Base-by-base conservation (phyloP, 805 yeast genomes). In the Saccharomyces paradoxus region DNA sequence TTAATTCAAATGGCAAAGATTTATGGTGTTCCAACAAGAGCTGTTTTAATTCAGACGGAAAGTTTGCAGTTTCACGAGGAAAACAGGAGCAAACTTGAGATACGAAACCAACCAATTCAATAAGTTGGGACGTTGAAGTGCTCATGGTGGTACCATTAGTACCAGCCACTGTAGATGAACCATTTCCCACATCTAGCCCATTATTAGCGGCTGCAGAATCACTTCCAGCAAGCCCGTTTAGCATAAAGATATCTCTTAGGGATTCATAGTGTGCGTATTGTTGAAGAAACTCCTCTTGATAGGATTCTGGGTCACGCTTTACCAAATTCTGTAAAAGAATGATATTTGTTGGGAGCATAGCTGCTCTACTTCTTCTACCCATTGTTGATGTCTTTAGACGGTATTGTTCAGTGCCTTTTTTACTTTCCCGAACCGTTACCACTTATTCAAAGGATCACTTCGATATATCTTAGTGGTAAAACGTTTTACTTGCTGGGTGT, bases 231-330 rank as follows among this genome's bases (percentile, higher is more conserved):
- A 61, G 53, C 17, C 69, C 70, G 69, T 87, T 87, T 57, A 84
- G 73, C 69, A 89, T 74, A 65, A 87, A 89, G 56, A 94, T 87
- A 64, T 92, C 98, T 70, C 96, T 77, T 55, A 90, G 74, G 2
- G 98, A 87, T 67, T 86, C 90, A 71, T 94, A 94, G 70, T 94
- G 98, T 52, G 94, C 81, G 68, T 86, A 89, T 68, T 94, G 99
- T 63, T 90, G 94, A 44, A 86, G 70, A 70, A 94, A 94, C 71
- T 94, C 99, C 71, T 94, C 99, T 56, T 83, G 82, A 69, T 94
- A 94, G 0, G 98, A 91, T 62, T 81, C 87, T 1, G 99, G 97
- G 69, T 94, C 99, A 63, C 97, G 79, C 62, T 91, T 86, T 9
- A 94, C 96, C 59, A 94, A 77, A 70, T 94, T 94, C 73, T 94